A percentile compares a stretch with the other conserved stretches of the same genome.
phyloP scores from a whole-genome alignment of 176 grass and related monocot species.

The Guadua angustifolia region DNA sequence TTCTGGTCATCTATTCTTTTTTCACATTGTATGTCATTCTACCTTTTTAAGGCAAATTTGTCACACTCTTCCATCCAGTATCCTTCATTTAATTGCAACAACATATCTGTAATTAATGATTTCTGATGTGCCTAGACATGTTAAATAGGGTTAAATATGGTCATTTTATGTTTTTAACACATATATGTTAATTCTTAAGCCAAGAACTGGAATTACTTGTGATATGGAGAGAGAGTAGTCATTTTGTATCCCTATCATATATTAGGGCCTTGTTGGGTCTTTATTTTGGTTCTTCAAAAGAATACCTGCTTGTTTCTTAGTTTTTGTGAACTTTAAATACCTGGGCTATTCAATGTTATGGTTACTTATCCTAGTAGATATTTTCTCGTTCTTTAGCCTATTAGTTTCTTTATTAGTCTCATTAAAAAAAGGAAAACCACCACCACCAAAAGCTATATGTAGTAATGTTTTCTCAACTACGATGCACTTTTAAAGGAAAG shows the following conservation, averaged over 20 bases:
- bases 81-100: conserved; percentile 13
- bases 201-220: conserved; percentile 32
- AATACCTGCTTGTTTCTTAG: conserved; percentile 5
- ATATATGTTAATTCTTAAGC: not conserved
- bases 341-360: conserved; percentile 1
- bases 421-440: too few species aligned
- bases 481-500: conserved; percentile 29
- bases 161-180: conserved; percentile 3
- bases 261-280: conserved; percentile 16
- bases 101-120: conserved; percentile 12
- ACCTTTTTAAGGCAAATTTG: conserved; percentile 18
- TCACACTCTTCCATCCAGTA: not conserved
- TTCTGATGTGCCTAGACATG: conserved; percentile 21
- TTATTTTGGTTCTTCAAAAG: conserved; percentile 31
- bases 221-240: not conserved
- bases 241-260: conserved; percentile 24
- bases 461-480: conserved; percentile 21
- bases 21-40: not conserved
- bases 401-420: conserved; percentile 25
- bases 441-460: conserved; percentile 27
- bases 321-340: conserved; percentile 12
- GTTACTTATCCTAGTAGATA: conserved; percentile 35
- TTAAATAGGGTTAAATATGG: conserved; percentile 21
- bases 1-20: conserved; percentile 16
- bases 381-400: conserved; percentile 17